phyloP scores from a whole-genome alignment of 768 basidiomycete species.

The Podaxis carcinomalis region DNA sequence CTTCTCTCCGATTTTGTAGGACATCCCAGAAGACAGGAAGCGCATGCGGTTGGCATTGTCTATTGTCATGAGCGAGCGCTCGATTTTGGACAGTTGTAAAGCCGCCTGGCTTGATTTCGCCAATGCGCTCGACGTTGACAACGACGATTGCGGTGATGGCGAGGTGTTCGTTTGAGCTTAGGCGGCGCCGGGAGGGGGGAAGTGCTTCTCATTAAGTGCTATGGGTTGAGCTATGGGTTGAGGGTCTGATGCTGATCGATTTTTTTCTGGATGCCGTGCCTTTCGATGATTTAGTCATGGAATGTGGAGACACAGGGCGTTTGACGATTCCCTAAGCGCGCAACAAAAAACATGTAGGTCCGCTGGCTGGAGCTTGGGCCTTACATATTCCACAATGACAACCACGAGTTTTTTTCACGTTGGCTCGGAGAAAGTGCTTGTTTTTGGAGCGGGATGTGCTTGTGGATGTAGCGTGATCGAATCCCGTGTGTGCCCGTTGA shows the following conservation, averaged over 20 bases:
- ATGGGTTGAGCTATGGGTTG: neutral
- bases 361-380: too few species aligned
- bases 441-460: neutral
- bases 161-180: neutral
- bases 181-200: neutral
- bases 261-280: neutral
- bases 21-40: slow-evolving; percentile 27
- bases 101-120: slow-evolving; percentile 34
- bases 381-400: too few species aligned
- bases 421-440: neutral
- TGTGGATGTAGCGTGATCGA: neutral
- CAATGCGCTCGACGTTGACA: neutral
- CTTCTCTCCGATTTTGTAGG: slow-evolving; percentile 23
- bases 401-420: neutral
- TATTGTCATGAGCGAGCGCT: slow-evolving; percentile 44
- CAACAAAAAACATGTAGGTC: neutral
- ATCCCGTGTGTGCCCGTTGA: neutral
- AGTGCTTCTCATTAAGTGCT: neutral
- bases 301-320: neutral
- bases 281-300: neutral
- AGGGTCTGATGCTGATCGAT: neutral
- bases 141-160: neutral
- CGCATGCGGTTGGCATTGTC: slow-evolving; percentile 43
- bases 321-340: neutral
- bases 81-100: slow-evolving; percentile 50